Base-by-base conservation (phyloP, 163 green algal genomes). In the Coccomyxa subellipsoidea region DNA sequence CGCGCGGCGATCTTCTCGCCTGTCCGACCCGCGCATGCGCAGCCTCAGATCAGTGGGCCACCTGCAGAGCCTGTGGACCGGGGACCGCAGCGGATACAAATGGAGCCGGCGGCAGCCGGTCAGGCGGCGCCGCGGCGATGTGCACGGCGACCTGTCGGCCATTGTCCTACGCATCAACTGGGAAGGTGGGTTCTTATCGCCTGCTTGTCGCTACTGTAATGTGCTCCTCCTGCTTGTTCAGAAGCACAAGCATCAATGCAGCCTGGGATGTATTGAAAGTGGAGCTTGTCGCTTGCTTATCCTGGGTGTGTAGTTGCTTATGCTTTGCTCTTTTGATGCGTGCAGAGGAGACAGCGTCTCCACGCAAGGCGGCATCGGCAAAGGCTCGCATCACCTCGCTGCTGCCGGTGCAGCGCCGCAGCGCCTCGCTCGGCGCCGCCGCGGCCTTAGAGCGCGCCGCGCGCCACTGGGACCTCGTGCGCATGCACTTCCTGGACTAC, bases 401-500 rank as follows among this genome's bases (percentile, higher is more conserved):
- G 75, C 38, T 66, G 37, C 31, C 38, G 38, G 31, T 1, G 75
- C 31, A 38, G 1, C 31, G 6, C 1, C 23, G n/a, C 72, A 78
- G 72, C 27, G 1, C 38, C 31, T 6, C 75, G 10, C 21, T 36
- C 23, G 29, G 37, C 38, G 36, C 8, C 31, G 4, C 29, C 0
- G 3, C 38, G 4, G 21, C 37, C 0, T 38, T 27, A 15, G 27
- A 38, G 38, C 32, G 38, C 69, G 73, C 83, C n/a, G 38, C 29
- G 31, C 15, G 37, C 29, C 40, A 37, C 32, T 86, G 83, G 83
- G 72, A 39, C 6, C 54, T 84, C 2, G n/a, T 86, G 53, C 78
- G 83, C 72, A 84, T 86, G 83, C 83, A 86, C 38, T 86, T 86
- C 32, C 15, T 86, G 37, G 79, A 84, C 23, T 84, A 79, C 25